Evolutionary conservation across 2,329 filamentous ascomycete species (phyloP), one percentile per base, ranked within the genome.

Genomic region (Sclerotinia spermophila): DNA sequence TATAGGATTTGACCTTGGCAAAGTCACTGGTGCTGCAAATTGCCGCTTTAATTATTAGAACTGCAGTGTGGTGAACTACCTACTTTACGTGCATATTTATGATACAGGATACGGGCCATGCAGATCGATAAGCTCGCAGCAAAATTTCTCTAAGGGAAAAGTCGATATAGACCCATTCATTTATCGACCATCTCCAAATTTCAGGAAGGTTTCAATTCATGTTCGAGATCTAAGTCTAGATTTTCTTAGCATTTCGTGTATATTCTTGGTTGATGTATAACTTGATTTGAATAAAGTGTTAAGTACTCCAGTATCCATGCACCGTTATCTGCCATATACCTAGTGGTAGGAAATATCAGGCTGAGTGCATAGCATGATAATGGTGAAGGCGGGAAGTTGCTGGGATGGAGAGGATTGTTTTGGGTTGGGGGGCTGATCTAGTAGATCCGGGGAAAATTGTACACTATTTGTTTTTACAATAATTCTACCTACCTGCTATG

Each of bases 271-370:
- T 53, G 10, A 40, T 40, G 35, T 30, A 30, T 40, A 53, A 53
- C n/a, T 30, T 24, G n/a, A 10, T 53, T 53, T 21, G 8, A 53
- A 27, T 30, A 30, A 42, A 42, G 45, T 53, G n/a, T 35, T 6
- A 13, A 53, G 33, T 30, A 24, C n/a, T 15, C 4, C 27, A 21
- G 45, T 21, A 30, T 27, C n/a, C n/a, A 53, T 21, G 21, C 19
- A n/a, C 24, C 44, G 44, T 65, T 51, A 64, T 38, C 30, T 64
- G 61, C 21, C 44, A 61, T 42, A 61, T 30, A 61, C 38, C n/a
- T 61, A 61, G 38, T 40, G 10, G 17, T 38, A 15, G 5, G 30
- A 5, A 17, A 42, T 30, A 33, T 38, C 33, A 53, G 45, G n/a
- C n/a, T 13, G 27, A 51, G 40, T 44, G 17, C 17, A 61, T 53